Base-by-base conservation (phyloP, 2,329 filamentous ascomycete species). In the Tolypocladium album region DNA sequence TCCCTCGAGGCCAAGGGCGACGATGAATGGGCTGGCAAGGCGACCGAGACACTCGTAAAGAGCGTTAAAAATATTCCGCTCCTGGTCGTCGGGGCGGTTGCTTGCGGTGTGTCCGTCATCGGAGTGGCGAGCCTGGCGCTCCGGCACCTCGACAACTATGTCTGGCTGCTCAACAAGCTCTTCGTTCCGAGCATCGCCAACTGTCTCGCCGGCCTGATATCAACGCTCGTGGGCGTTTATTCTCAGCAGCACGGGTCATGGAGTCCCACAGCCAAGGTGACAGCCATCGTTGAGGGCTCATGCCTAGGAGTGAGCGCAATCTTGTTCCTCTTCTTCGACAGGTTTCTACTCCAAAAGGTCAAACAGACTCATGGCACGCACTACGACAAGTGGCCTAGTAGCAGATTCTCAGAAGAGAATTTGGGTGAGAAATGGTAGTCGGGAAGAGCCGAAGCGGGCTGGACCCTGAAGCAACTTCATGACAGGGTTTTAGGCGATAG, bases 101-200 rank as follows among this genome's bases (percentile, higher is more conserved):
- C 76, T 38, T 78, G 79, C 60, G 70, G 69, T 9, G 60, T 77
- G 27, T 66, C 68, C 13, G 57, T 65, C 42, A 45, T 64, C 2
- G 68, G 78, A 4, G 77, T 79, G 65, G 57, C 73, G 3, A 73
- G 70, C 65, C 69, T 83, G n/a, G 79, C 74, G 62, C 69, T 73
- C 58, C 68, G 71, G 24, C 78, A 78, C 69, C 68, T 75, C 45
- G 65, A 67, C 20, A 83, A 83, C 63, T 82, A 82, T 60, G 73
- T 82, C 22, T 84, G 79, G 81, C 70, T 83, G 27, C 71, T 81
- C 11, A 80, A 82, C 65, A 73, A 75, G 60, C 70, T 83, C 15
- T 81, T 83, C 63, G 61, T 81, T 62, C 75, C 75, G 0, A 70
- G 73, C 0, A 64, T 75, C 15, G 68, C 81, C 58, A 81, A 82